Percentiles rank a stretch among this genome's conserved stretches.
Conservation (phyloP, 2,329 filamentous ascomycete species). For the Fusarium sp. region DNA sequence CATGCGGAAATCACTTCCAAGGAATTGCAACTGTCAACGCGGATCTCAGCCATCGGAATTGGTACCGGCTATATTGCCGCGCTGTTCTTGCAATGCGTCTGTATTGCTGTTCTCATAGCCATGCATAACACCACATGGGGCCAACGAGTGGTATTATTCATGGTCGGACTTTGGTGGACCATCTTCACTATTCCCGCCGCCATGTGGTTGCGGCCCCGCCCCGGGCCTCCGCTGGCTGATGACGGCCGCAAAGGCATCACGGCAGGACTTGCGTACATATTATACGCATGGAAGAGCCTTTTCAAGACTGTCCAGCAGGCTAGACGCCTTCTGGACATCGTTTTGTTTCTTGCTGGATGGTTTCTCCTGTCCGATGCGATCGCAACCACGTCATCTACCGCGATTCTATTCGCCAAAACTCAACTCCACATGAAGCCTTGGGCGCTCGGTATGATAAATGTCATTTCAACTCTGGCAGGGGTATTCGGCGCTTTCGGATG, state of each 20-base stretch:
- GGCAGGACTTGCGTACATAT: conserved; percentile 74
- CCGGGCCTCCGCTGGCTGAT: conserved; percentile 78
- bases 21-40: conserved; percentile 83
- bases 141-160: conserved; percentile 83
- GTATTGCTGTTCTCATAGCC: conserved; percentile 77
- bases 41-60: conserved; percentile 90
- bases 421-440: conserved; percentile 88
- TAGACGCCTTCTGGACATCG: conserved; percentile 73
- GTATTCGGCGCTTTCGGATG: conserved; percentile 90
- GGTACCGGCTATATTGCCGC: conserved; percentile 93
- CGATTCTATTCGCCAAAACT: conserved; percentile 95
- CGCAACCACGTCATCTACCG: conserved; percentile 92
- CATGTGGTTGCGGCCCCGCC: conserved; percentile 85
- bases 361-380: conserved; percentile 94
- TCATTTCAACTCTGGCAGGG: conserved; percentile 85
- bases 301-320: conserved; percentile 82
- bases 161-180: conserved; percentile 93
- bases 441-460: conserved; percentile 89
- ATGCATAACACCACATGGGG: conserved; percentile 84
- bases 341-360: conserved; percentile 87
- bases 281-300: conserved; percentile 86
- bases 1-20: conserved; percentile 63
- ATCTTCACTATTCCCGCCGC: conserved; percentile 88
- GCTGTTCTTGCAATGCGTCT: conserved; percentile 81
- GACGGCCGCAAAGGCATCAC: conserved; percentile 48